phyloP scores from a whole-genome alignment of 2,329 filamentous ascomycete species.

The Colletotrichum sp. region DNA sequence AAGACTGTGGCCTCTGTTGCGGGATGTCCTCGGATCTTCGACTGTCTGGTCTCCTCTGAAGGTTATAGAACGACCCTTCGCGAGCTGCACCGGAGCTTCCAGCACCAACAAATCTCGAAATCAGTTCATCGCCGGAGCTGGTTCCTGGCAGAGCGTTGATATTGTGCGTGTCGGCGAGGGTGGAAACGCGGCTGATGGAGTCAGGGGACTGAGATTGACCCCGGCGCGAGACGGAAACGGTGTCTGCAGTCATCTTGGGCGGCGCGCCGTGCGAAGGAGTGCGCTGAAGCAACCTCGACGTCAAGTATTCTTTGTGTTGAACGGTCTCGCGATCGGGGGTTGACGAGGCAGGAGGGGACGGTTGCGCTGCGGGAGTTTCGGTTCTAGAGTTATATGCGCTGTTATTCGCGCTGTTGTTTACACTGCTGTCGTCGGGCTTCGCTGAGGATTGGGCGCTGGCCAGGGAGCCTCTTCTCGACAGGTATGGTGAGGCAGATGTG shows the following conservation, averaged over 20 bases:
- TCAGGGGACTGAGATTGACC: constrained; percentile 33
- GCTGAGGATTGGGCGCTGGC: constrained; percentile 51
- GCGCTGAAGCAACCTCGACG: constrained; percentile 69
- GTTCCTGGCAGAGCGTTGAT: constrained; percentile 27
- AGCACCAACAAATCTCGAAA: constrained; percentile 63
- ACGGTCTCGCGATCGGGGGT: constrained; percentile 44
- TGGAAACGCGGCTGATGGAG: constrained; percentile 42
- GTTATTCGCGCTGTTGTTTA: constrained; percentile 25
- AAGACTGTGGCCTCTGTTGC: constrained; percentile 44
- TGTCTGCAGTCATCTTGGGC: constrained; percentile 68
- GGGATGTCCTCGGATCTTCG: constrained; percentile 35
- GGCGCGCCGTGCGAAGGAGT: constrained; percentile 65
- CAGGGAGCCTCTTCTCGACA: constrained; percentile 44
- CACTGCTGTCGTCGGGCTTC: constrained; percentile 36
- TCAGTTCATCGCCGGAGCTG: constrained; percentile 38
- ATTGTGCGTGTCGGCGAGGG: constrained; percentile 36
- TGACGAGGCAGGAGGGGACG: constrained; percentile 20
- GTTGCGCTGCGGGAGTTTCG: constrained; percentile 23
- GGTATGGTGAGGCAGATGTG: constrained; percentile 64
- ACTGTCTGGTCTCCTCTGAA: constrained; percentile 29
- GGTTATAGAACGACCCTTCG: constrained; percentile 57
- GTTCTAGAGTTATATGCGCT: constrained; percentile 25
- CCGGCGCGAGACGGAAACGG: constrained; percentile 48
- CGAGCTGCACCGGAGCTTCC: constrained; percentile 53
- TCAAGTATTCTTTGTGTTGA: constrained; percentile 68